Conservation (phyloP, 352 stramenopile genomes). For the Phytophthora pinifolia region DNA sequence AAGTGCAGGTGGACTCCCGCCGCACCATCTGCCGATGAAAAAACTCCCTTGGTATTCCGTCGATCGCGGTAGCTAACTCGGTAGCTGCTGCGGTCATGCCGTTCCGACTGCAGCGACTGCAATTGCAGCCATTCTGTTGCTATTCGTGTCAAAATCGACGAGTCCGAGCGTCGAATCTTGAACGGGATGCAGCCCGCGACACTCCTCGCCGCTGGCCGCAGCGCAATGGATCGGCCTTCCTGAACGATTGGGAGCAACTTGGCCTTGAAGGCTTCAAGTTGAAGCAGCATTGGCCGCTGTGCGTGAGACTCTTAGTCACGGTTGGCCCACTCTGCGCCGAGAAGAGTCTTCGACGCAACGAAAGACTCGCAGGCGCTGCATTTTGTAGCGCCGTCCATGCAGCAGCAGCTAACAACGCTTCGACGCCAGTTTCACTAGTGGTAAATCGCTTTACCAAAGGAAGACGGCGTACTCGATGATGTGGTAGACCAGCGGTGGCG, state of each 20-base stretch:
- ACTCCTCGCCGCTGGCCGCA: constrained; percentile 1
- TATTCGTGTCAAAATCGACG: too few relatives aligned
- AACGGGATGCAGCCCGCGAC: neutral
- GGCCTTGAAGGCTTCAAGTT: too few relatives aligned
- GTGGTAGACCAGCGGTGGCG: constrained; percentile 40
- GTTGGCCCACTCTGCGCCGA: too few relatives aligned
- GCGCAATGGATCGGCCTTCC: constrained; percentile 5
- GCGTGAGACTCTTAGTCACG: neutral
- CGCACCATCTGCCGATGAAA: too few relatives aligned
- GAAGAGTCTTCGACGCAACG: neutral
- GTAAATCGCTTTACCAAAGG: constrained; percentile 42
- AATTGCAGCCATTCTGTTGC: too few relatives aligned
- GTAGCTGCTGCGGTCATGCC: too few relatives aligned
- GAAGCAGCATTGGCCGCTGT: neutral
- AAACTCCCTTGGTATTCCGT: too few relatives aligned
- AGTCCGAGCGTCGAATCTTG: constrained; percentile 6
- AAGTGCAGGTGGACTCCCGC: too few relatives aligned
- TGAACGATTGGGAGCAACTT: constrained; percentile 7
- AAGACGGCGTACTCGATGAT: constrained; percentile 65
- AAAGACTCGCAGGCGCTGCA: neutral
- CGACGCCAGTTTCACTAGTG: constrained; percentile 1
- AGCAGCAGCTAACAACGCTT: constrained; percentile 20
- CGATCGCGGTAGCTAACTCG: too few relatives aligned
- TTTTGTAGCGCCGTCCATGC: constrained; percentile 15
- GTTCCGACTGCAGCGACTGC: too few relatives aligned